phyloP scores from a whole-genome alignment of 2,329 filamentous ascomycete genomes.

The Chrysoporthe cubensis region DNA sequence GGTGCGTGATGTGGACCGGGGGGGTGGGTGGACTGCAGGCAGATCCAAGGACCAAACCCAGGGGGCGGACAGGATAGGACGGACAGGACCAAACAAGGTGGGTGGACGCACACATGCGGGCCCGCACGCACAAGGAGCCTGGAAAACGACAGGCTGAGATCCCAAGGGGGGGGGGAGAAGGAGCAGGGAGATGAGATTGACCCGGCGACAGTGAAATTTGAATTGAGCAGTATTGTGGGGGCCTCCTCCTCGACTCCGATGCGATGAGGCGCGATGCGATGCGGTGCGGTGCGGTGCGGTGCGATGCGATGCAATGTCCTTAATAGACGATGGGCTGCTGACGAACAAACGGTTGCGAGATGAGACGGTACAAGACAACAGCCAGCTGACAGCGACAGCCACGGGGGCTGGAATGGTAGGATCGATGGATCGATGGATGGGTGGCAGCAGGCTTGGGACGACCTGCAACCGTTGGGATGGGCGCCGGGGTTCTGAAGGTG shows the following conservation, averaged over 20 bases:
- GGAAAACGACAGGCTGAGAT: not conserved
- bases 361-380: not conserved
- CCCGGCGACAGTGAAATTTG: not conserved
- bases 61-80: not conserved
- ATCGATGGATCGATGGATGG: not conserved
- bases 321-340: not conserved
- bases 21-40: not conserved
- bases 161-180: not conserved
- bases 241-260: not conserved
- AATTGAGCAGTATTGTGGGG: not conserved
- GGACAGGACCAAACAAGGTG: not conserved
- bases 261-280: not conserved
- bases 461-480: not conserved
- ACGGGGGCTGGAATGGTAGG: not conserved
- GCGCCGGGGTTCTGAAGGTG: not conserved
- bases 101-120: not conserved
- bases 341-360: not conserved
- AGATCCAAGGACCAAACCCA: conserved; percentile 1
- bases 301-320: not conserved
- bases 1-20: not conserved
- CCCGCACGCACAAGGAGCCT: not conserved
- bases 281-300: not conserved
- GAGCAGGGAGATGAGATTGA: not conserved
- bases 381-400: not conserved
- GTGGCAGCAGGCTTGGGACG: not conserved